These are phyloP conservation scores for Biscutella laevigata DNA, from an alignment of 441 rosid species.

Conservation along the genomic window DNA sequence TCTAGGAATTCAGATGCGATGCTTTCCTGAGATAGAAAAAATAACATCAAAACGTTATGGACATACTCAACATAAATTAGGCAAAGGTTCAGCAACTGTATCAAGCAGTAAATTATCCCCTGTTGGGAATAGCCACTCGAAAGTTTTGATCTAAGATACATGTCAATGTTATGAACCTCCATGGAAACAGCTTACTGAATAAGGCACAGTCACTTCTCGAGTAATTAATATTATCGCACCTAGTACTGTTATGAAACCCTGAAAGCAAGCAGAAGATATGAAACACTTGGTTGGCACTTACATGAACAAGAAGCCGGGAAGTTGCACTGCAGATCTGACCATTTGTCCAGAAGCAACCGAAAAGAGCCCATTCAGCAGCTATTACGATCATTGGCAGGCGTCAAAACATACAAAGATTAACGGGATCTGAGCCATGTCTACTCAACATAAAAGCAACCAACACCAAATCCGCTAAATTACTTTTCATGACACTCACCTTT, in stretches of 20 bases:
- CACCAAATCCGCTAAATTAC: not conserved
- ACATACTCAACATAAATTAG: not conserved
- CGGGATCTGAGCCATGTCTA: not conserved
- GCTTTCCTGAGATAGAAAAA: slow-evolving; percentile 43
- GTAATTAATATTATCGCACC: not conserved
- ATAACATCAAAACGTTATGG: not conserved
- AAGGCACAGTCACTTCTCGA: not conserved
- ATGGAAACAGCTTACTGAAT: not conserved
- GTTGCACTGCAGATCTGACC: slow-evolving; percentile 99
- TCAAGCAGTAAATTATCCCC: not conserved
- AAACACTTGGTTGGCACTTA: too few species aligned
- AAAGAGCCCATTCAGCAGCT: slow-evolving; percentile 90
- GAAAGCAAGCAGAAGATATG: slow-evolving; percentile 9
- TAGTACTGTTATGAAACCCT: not conserved
- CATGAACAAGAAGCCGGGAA: slow-evolving; percentile 91
- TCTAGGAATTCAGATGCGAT: slow-evolving; percentile 66
- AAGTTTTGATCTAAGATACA: not conserved
- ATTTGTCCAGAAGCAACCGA: slow-evolving; percentile 98
- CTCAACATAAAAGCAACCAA: not conserved
- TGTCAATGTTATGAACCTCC: not conserved
- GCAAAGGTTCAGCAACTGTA: not conserved
- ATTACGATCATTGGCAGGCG: slow-evolving; percentile 16
- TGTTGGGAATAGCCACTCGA: not conserved
- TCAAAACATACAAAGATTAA: slow-evolving; percentile 5
- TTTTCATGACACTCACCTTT: slow-evolving; percentile 44